Evolutionary conservation across 164 flowering plant species (phyloP), one percentile per base, ranked within the genome.

Genomic region (Berberis vulgaris): DNA sequence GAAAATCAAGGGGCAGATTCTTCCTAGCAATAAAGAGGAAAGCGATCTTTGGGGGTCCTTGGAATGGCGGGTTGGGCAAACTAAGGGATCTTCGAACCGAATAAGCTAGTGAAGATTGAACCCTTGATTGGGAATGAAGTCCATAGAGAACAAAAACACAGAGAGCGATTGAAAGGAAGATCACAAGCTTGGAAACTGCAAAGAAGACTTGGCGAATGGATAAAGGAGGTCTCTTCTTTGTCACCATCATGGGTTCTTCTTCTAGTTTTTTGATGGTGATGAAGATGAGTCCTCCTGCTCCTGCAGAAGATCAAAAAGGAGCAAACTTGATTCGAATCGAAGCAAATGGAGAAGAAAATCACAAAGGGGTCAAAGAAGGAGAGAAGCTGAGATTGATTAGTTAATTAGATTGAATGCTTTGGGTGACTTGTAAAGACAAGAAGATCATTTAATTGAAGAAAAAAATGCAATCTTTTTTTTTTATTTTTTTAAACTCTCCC

Each of bases 1-100:
- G 83, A 57, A 93, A 93, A 80, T 93, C 98, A 43, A 93, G 94
- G 10, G 98, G 97, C 42, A 93, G 85, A 49, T 74, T 67, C 1
- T 65, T 74, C 40, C 92, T 87, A 5, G 72, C 86, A 45, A 93
- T 88, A 67, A 88, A 93, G 40, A 93, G 76, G 65, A 93, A 93
- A 12, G 98, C 90, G 70, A 93, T 65, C 77, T 85, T 86, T 3
- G 89, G 86, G 43, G 72, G 69, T 2, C 89, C 97, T 6, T 1
- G 53, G 63, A 78, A 84, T 43, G 43, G 64, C 10, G 5, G 54
- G 53, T 42, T 63, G 8, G 2, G 57, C 3, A 45, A 61, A 61
- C 12, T n/a, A 50, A 72, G 73, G 40, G 72, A 68, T 64, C 70
- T 62, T 44, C 57, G 72, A 49, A 64, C 47, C 38, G 4, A 57